Evolutionary conservation across 1,284 basidiomycete genomes (phyloP), one percentile per base, ranked within the genome.

Genomic region (Cryptococcus maquisensis): DNA sequence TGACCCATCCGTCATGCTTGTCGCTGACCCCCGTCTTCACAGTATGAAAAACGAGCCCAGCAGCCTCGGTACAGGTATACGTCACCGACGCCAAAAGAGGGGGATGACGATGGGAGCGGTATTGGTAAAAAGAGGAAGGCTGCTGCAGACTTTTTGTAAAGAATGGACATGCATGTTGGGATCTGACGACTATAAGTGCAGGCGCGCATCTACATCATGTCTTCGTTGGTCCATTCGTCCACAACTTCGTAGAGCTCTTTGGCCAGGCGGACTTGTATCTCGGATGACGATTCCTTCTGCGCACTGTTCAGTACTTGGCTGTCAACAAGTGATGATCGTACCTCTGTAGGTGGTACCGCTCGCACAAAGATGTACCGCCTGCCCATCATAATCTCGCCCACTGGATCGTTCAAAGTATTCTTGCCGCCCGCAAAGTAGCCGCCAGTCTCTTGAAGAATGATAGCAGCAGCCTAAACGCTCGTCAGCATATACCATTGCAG

Each of bases 371-470:
- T 79, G 69, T 93, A 90, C 70, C 92, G 90, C 62, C 91, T 82
- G 7, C 89, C 86, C 24, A 83, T 85, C 37, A 95, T 79, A 38
- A 93, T 80, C 23, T 84, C 83, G 51, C 87, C 84, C 3, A 73
- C 69, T 2, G 63, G 56, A 21, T 88, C 82, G 62, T 78, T 75
- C 43, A 79, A 75, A 7, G 78, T 75, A 7, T 77, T 77, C 54
- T 85, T 83, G 18, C 84, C 84, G 5, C 73, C 89, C 9, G 84
- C 84, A 41, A 90, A 84, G 49, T 86, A 78, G 18, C 86, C 83
- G 2, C 92, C 92, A 0, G 91, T 87, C 72, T 96, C 94, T 60
- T 90, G 82, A 0, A 90, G 86, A 60, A 98, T 94, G 59, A 96
- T 86, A 4, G 90, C 84, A 0, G 91, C 94, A 1, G 94, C 86